Evolutionary conservation across 2,329 filamentous ascomycete genomes (phyloP).

Genomic region (Arthroderma sp.): DNA sequence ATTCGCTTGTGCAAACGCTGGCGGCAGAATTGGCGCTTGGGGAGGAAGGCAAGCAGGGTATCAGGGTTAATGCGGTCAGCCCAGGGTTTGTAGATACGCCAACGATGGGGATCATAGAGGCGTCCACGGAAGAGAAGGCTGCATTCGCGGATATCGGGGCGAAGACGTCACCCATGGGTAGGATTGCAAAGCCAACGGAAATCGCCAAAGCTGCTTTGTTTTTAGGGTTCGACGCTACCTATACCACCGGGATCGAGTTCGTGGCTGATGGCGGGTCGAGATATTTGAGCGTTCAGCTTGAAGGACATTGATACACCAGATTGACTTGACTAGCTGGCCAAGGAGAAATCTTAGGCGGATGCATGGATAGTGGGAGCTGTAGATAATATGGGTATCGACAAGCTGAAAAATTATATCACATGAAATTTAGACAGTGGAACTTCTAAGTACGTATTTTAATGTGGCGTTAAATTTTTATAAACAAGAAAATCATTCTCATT

Average conservation of each 20-base stretch:
- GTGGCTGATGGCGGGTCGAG: slow-evolving; percentile 12
- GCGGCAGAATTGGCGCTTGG: slow-evolving; percentile 9
- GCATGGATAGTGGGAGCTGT: neutral
- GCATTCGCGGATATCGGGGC: slow-evolving; percentile 4
- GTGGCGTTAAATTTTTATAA: no score
- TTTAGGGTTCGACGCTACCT: slow-evolving; percentile 14
- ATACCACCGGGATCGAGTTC: slow-evolving; percentile 12
- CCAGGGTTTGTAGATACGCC: slow-evolving; percentile 13
- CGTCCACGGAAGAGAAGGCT: slow-evolving; percentile 3
- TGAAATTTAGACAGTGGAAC: neutral
- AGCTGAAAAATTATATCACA: no score
- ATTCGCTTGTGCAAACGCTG: slow-evolving; percentile 11
- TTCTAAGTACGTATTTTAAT: neutral
- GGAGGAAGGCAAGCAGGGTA: slow-evolving; percentile 6
- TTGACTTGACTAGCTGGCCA: neutral
- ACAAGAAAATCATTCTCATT: no score
- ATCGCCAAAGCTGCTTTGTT: slow-evolving; percentile 12
- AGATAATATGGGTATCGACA: neutral
- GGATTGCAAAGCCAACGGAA: slow-evolving; percentile 10
- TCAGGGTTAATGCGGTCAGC: slow-evolving; percentile 11
- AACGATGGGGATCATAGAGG: slow-evolving; percentile 10
- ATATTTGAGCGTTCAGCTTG: slow-evolving; percentile 2
- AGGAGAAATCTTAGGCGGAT: neutral
- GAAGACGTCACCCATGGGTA: slow-evolving; percentile 8
- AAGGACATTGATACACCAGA: neutral